phyloP scores from a whole-genome alignment of 1,284 basidiomycete species.

The Moesziomyces parantarcticus region DNA sequence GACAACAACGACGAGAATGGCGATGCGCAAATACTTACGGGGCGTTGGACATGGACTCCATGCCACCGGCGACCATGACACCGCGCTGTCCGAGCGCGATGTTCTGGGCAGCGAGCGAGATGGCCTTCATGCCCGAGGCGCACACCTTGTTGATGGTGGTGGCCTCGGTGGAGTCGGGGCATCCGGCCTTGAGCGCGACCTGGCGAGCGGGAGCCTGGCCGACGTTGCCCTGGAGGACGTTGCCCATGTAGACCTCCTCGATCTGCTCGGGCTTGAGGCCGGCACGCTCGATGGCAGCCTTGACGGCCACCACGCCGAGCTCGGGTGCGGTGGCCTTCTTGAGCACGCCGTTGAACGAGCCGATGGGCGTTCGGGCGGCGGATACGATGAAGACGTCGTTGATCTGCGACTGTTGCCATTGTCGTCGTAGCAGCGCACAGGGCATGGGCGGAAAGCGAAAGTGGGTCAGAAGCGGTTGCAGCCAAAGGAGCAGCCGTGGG shows the following conservation, averaged over 20 bases:
- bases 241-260: slow-evolving; percentile 96
- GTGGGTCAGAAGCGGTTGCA: slow-evolving; percentile 1
- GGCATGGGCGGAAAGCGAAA: background rate
- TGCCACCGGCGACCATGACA: slow-evolving; percentile 70
- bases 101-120: slow-evolving; percentile 70
- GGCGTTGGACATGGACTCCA: slow-evolving; percentile 70
- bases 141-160: slow-evolving; percentile 90
- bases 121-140: slow-evolving; percentile 70
- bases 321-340: slow-evolving; percentile 90
- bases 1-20: background rate
- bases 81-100: slow-evolving; percentile 69
- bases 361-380: slow-evolving; percentile 92
- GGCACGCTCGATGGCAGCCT: slow-evolving; percentile 80
- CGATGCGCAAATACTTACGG: slow-evolving; percentile 61
- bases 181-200: slow-evolving; percentile 83
- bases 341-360: slow-evolving; percentile 88
- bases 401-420: slow-evolving; percentile 34
- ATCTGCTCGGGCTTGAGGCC: slow-evolving; percentile 82
- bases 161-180: slow-evolving; percentile 86
- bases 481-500: background rate
- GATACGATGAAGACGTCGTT: slow-evolving; percentile 89
- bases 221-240: slow-evolving; percentile 71
- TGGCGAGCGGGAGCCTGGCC: slow-evolving; percentile 70
- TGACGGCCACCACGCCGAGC: slow-evolving; percentile 87
- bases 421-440: background rate